A percentile compares a stretch with the other conserved stretches of the same genome.
Conservation (phyloP, 2,329 filamentous ascomycete species). For the Lachnellula arida region DNA sequence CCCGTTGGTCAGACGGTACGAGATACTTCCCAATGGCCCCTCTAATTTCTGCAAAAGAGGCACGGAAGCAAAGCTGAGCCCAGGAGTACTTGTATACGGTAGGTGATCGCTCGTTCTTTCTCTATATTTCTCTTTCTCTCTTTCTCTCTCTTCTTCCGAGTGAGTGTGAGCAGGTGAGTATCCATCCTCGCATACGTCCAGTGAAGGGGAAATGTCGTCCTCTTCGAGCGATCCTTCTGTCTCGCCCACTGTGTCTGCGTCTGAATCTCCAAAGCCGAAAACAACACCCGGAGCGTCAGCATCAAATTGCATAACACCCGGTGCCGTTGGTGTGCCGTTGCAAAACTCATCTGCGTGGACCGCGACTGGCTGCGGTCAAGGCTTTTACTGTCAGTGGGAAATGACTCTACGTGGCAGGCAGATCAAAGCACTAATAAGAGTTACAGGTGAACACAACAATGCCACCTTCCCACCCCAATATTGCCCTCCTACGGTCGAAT, state of each 20-base stretch:
- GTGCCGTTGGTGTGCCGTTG: constrained; percentile 4
- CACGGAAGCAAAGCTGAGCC: neutral
- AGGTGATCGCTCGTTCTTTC: neutral
- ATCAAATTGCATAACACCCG: neutral
- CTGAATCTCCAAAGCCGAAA: no score
- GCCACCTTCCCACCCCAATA: constrained; percentile 20
- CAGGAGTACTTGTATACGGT: neutral
- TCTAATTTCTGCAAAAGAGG: neutral
- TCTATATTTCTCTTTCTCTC: neutral
- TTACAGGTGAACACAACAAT: constrained; percentile 20
- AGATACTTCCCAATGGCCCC: neutral
- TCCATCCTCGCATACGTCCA: no score
- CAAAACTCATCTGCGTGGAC: constrained; percentile 12
- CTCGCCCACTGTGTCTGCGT: no score
- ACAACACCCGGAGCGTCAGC: no score
- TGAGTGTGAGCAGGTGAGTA: neutral
- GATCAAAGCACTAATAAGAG: neutral
- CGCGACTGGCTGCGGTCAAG: constrained; percentile 9
- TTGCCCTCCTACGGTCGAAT: constrained; percentile 21
- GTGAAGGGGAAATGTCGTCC: no score
- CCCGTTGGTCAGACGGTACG: neutral
- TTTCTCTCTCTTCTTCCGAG: neutral
- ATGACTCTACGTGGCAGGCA: neutral
- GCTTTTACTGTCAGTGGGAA: constrained; percentile 15
- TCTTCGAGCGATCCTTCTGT: no score